Conservation (phyloP, 257 asterid genomes). For the Rubia yunnanensis region DNA sequence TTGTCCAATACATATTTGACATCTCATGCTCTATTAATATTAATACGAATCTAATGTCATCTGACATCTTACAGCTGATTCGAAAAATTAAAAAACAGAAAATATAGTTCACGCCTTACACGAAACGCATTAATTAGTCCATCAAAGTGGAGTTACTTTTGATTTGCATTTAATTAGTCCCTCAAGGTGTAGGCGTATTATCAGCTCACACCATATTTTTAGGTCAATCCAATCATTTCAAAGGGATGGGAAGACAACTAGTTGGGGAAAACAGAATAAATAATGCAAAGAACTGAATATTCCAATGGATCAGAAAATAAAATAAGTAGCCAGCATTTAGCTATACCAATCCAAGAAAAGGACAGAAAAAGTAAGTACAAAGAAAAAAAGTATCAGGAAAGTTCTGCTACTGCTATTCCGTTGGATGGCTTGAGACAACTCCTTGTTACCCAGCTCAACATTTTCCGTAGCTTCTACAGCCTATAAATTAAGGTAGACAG, state of each 20-base stretch:
- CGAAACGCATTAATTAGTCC: no score
- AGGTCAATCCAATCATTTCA: neutral
- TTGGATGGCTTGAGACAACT: conserved; percentile 73
- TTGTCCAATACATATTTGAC: no score
- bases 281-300: neutral
- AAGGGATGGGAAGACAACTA: neutral
- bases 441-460: conserved; percentile 87
- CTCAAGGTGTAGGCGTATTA: no score
- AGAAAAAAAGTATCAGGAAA: conserved; percentile 69
- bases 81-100: no score
- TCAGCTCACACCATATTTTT: neutral
- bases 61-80: no score
- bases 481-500: conserved; percentile 28
- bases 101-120: no score
- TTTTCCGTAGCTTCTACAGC: conserved; percentile 86
- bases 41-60: no score
- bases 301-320: neutral
- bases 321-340: conserved; percentile 15
- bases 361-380: conserved; percentile 70
- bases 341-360: conserved; percentile 89
- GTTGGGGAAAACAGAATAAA: neutral
- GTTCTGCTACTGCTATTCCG: conserved; percentile 88
- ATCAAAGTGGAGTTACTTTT: no score
- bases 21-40: no score
- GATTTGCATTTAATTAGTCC: no score